These are phyloP conservation scores for Fonsecaea pedrosoi DNA, from an alignment of 2,329 filamentous ascomycete genomes.

Conservation along the genomic window DNA sequence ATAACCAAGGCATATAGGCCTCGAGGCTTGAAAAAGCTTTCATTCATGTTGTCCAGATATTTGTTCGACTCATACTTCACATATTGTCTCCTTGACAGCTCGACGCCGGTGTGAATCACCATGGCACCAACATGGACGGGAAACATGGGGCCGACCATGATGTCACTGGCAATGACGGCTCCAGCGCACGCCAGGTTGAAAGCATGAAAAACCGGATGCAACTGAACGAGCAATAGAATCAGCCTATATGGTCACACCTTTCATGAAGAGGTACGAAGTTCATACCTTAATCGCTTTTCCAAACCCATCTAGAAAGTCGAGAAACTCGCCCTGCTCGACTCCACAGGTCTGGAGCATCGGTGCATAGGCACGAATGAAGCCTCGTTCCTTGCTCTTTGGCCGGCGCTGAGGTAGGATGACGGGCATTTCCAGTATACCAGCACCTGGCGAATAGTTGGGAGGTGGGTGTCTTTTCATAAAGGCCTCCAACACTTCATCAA, in stretches of 20 bases:
- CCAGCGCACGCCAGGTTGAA: slow-evolving; percentile 26
- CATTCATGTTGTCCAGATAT: slow-evolving; percentile 63
- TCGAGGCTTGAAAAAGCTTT: slow-evolving; percentile 62
- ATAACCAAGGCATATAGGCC: slow-evolving; percentile 63
- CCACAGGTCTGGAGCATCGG: slow-evolving; percentile 48
- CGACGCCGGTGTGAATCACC: slow-evolving; percentile 9
- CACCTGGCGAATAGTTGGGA: slow-evolving; percentile 34
- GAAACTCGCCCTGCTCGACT: slow-evolving; percentile 45
- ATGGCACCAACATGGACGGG: slow-evolving; percentile 16
- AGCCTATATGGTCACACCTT: background rate
- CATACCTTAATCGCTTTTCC: slow-evolving; percentile 41
- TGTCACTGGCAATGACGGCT: slow-evolving; percentile 12
- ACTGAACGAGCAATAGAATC: background rate
- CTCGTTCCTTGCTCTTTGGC: slow-evolving; percentile 55
- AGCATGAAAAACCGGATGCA: slow-evolving; percentile 25
- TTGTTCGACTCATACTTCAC: slow-evolving; percentile 52
- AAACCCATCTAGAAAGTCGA: slow-evolving; percentile 57
- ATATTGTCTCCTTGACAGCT: slow-evolving; percentile 11
- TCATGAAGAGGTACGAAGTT: background rate
- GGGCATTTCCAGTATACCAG: slow-evolving; percentile 41
- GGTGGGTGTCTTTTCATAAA: slow-evolving; percentile 20
- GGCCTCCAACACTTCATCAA: slow-evolving; percentile 17
- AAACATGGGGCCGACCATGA: slow-evolving; percentile 12
- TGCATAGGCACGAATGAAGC: slow-evolving; percentile 61
- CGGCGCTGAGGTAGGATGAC: slow-evolving; percentile 61